Evolutionary conservation across 2,329 filamentous ascomycete species (phyloP).

Genomic region (Pseudocercospora vitis): DNA sequence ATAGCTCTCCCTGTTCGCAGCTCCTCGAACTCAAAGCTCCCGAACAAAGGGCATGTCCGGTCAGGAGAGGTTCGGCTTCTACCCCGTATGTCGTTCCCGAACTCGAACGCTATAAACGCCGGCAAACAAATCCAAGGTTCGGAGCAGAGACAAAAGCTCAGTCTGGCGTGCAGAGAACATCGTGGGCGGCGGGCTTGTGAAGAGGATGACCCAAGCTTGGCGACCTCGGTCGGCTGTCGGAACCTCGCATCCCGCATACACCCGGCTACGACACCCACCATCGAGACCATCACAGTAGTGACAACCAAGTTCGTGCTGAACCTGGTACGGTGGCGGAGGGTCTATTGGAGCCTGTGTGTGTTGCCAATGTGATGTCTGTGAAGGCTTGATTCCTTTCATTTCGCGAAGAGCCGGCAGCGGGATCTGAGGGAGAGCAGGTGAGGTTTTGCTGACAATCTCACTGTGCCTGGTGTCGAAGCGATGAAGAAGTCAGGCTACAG

Average conservation of each 20-base stretch:
- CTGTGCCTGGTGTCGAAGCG: neutral
- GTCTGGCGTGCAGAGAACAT: neutral
- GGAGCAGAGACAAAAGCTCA: neutral
- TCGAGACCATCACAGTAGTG: no score
- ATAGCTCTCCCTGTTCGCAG: constrained; percentile 13
- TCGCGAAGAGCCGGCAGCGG: neutral
- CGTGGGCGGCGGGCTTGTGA: neutral
- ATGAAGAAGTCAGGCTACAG: neutral
- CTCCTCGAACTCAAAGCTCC: constrained; percentile 12
- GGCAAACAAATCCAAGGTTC: neutral
- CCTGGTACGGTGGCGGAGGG: neutral
- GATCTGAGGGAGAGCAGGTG: neutral
- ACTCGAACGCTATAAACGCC: neutral
- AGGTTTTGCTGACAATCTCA: neutral
- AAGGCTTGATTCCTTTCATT: neutral
- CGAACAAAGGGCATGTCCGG: neutral
- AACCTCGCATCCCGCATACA: neutral
- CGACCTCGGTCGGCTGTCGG: neutral
- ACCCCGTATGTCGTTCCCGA: neutral
- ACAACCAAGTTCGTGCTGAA: neutral
- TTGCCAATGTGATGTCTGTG: neutral
- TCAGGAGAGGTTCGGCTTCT: neutral
- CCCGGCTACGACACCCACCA: no score
- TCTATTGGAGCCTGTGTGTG: neutral
- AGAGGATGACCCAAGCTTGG: neutral